Base-by-base conservation (phyloP, 1,139 yeast species). In the Yamadazyma mexicana region DNA sequence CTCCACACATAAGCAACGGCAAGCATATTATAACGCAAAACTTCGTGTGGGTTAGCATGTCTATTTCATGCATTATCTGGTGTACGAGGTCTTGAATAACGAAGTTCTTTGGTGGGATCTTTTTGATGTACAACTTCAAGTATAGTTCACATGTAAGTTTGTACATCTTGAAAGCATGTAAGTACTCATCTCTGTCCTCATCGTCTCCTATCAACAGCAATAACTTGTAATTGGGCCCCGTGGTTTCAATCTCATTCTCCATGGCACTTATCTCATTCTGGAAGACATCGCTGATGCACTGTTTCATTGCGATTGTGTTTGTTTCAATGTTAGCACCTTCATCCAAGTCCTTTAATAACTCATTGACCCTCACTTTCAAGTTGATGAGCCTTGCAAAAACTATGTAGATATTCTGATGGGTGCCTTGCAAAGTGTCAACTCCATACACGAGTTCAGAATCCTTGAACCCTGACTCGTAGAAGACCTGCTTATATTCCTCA, bases 1-100 rank as follows among this genome's bases (percentile, higher is more conserved):
- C 50, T 3, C 67, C 68, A 40, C 64, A 57, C 14, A 59, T 48
- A 17, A 62, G 42, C 20, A 62, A 42, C 33, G 62, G 51, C 18
- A 47, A 36, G 25, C 49, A 44, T 12, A 46, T 33, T 3, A 45
- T 37, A 7, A 47, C 51, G 20, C 38, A 30, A 28, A 47, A 35
- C 16, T 34, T 43, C 10, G 50, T 17, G 23, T 37, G 14, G 24
- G 37, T 23, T 33, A 40, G 12, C 10, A 9, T 15, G 17, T 41
- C 49, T 14, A 45, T 35, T 16, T 39, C 17, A n/a, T 37, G 34
- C 11, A 47, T 34, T 10, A 43, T 31, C 17, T 37, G 27, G 10
- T 31, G 32, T 2, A 45, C 40, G 16, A 41, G 33, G 5, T 25
- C n/a, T 28, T 47, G 50, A 11, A 40, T 35, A 27, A 33, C 42